Percentiles rank a stretch among this genome's conserved stretches.
Conservation (phyloP, 1,284 basidiomycete genomes). For the Leccinum colubrinum region DNA sequence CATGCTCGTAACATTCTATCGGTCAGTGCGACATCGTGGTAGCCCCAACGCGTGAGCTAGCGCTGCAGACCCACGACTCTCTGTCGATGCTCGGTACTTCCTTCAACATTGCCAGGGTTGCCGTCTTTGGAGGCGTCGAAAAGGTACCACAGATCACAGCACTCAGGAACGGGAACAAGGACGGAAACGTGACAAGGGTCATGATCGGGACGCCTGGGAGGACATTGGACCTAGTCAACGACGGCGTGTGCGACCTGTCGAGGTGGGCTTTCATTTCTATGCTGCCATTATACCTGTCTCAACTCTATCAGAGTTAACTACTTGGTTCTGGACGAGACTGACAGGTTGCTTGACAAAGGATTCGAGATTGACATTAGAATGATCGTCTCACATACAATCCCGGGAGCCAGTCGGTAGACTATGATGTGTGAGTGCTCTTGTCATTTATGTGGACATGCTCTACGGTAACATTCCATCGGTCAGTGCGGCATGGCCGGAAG, state of each 20-base stretch:
- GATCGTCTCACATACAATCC: conserved; percentile 83
- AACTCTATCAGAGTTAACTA: conserved; percentile 67
- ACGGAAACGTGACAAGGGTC: conserved; percentile 47
- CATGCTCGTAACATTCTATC: no score
- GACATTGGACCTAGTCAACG: conserved; percentile 86
- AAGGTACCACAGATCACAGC: conserved; percentile 80
- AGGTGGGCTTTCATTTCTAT: conserved; percentile 43
- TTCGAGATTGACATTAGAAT: conserved; percentile 97
- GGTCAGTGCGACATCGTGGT: conserved; percentile 55
- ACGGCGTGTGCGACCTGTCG: conserved; percentile 82
- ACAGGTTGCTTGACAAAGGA: conserved; percentile 97
- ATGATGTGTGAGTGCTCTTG: conserved; percentile 78
- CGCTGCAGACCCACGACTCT: conserved; percentile 91
- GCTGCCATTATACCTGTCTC: neutral
- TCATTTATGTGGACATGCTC: neutral
- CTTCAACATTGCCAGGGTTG: conserved; percentile 57
- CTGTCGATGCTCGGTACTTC: conserved; percentile 76
- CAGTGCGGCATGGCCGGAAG: conserved; percentile 97
- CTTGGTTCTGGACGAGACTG: conserved; percentile 95
- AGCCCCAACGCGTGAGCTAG: conserved; percentile 93
- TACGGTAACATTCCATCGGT: conserved; percentile 44
- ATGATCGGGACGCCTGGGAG: conserved; percentile 93
- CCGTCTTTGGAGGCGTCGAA: conserved; percentile 90
- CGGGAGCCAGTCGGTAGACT: conserved; percentile 71
- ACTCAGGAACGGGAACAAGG: conserved; percentile 49